Evolutionary conservation across 371 early-diverging fungal genomes (phyloP).

Genomic region (Mortierella sp.): DNA sequence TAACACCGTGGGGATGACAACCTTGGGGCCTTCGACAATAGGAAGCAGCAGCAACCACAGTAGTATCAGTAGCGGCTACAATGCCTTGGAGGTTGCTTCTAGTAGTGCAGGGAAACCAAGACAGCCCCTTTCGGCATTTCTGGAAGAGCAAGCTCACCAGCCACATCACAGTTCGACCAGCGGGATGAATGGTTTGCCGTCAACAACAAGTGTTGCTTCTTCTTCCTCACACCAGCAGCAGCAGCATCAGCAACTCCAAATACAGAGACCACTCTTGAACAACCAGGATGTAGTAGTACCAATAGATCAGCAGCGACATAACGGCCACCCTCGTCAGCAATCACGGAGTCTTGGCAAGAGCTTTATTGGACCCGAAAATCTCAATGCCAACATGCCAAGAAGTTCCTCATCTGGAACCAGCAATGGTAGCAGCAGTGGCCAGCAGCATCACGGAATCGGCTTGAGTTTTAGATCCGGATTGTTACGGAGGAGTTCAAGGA

Average conservation of each 20-base stretch:
- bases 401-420: neutral
- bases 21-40: conserved; percentile 11
- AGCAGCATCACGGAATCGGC: conserved; percentile 6
- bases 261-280: neutral
- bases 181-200: neutral
- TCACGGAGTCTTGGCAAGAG: neutral
- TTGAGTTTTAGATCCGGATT: conserved; percentile 12
- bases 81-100: neutral
- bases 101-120: conserved; percentile 13
- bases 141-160: conserved; percentile 24
- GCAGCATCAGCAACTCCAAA: neutral
- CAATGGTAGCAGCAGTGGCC: neutral
- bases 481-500: conserved; percentile 25
- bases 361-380: conserved; percentile 32
- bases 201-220: neutral
- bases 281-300: neutral
- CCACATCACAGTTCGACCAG: conserved; percentile 26
- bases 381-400: neutral
- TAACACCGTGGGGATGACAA: conserved; percentile 18
- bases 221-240: neutral
- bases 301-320: neutral
- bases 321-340: neutral
- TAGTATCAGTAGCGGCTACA: conserved; percentile 30
- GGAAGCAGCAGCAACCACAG: conserved; percentile 29
- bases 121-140: conserved; percentile 14